Base-by-base conservation (phyloP, 805 yeast genomes). In the Schwanniomyces yamadae region DNA sequence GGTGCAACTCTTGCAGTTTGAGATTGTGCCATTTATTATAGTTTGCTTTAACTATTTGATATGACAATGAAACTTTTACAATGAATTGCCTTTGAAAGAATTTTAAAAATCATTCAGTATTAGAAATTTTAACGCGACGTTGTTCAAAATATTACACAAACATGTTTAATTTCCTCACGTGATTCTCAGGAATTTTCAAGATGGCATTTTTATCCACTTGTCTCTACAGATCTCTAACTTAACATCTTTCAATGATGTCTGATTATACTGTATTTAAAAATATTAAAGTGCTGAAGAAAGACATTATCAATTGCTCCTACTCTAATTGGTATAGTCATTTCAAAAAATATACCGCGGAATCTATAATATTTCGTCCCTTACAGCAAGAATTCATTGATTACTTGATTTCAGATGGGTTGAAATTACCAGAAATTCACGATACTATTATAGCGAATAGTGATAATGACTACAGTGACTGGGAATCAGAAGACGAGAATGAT, bases 401-500 rank as follows among this genome's bases (percentile, higher is more conserved):
- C 40, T 43, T 68, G 27, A 49, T 49, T 5, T 44, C 55, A 15
- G 64, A 57, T 11, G 48, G 57, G 33, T 52, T 57, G 12, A 31
- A 36, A 14, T 33, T 58, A 12, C 59, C 61, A 3, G 18, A 28
- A 7, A 31, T 22, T 9, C 34, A 43, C 6, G 44, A 40, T 2
- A 39, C 31, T 3, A 23, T 56, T 11, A 50, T 48, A 11, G 48
- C 51, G 15, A 77, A 52, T 36, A 63, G 80, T 34, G 82, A 79
- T 42, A 78, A 78, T 41, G 88, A 82, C 22, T 84, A 84, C 53
- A 78, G 87, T 43, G 89, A 82, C 44, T 82, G 91, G 85, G 84
- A 80, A 23, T 29, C 34, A 3, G 78, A 69, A 1, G 74, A 63
- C 3, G 66, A 41, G 10, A 27, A 33, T 8, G 33, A 28, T n/a